Evolutionary conservation across 106 monocot genomes (phyloP).

Genomic region (Apostasia shenzhenica): DNA sequence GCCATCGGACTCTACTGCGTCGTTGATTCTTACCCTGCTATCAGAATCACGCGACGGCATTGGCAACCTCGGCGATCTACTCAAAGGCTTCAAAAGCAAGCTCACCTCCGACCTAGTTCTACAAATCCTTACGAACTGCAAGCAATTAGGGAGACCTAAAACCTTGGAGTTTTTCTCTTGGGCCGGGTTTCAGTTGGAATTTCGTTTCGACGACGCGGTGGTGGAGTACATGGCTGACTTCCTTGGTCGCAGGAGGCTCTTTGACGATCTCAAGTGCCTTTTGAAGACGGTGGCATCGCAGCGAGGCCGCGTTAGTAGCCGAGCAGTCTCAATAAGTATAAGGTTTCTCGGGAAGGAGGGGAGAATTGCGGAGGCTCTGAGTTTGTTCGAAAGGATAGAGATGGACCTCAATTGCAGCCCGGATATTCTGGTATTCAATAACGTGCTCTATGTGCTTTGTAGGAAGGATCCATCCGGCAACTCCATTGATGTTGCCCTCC

Average conservation of each 20-base stretch:
- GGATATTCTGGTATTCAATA: constrained; percentile 36
- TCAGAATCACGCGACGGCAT: constrained; percentile 3
- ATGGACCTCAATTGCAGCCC: constrained; percentile 19
- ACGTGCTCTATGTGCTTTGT: constrained; percentile 35
- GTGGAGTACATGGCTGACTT: constrained; percentile 46
- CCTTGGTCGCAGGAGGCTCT: constrained; percentile 30
- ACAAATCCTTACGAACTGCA: constrained; percentile 15
- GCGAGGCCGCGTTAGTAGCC: constrained; percentile 16
- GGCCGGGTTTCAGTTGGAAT: constrained; percentile 28
- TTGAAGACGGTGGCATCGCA: constrained; percentile 14
- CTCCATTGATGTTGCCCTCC: constrained; percentile 21
- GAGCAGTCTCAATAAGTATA: constrained; percentile 17
- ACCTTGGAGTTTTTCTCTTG: constrained; percentile 41
- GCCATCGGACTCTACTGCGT: constrained; percentile 1
- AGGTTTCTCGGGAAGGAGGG: constrained; percentile 31
- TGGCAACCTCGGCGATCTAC: constrained; percentile 8
- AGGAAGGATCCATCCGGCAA: constrained; percentile 6
- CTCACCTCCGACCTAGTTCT: constrained; percentile 25
- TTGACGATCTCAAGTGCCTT: constrained; percentile 38
- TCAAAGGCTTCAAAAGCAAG: constrained; percentile 10
- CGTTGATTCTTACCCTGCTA: constrained; percentile 18
- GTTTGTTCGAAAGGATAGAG: constrained; percentile 27
- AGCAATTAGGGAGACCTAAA: constrained; percentile 13
- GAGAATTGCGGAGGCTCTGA: constrained; percentile 22
- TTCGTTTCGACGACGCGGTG: constrained; percentile 29